Base-by-base conservation (phyloP, 1,284 basidiomycete genomes). In the Vanrija pseudolonga region DNA sequence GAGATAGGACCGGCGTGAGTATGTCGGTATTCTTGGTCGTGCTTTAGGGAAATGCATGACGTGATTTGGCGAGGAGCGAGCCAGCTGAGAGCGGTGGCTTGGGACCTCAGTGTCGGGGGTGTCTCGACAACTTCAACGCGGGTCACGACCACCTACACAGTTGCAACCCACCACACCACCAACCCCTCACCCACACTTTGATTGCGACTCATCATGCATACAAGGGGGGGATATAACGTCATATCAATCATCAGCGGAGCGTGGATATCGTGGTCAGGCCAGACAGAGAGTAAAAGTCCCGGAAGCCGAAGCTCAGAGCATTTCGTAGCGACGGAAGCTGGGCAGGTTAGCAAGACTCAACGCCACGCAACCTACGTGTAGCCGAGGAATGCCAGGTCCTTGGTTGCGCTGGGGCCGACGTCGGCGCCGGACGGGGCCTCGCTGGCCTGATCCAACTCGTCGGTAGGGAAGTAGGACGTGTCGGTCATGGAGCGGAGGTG, bases 301-400 rank as follows among this genome's bases (percentile, higher is more conserved):
- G 23, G 26, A 32, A 24, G 48, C 26, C 45, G 20, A n/a, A 24
- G 41, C 40, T 46, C 56, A 71, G 47, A 76, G 66, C 68, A 72
- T 71, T 58, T 76, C 73, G 66, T 76, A 76, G 41, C 73, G 60
- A 48, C 73, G 71, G 72, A 74, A 76, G 4, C 67, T 68, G 55
- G 26, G 9, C 14, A 26, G 45, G n/a, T 22, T 6, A 28, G 47
- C 20, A 22, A n/a, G n/a, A n/a, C n/a, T 24, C 32, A 36, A 26
- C 12, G 19, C 43, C 22, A 28, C 2, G 39, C 17, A 4, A 65
- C 67, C 55, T 61, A 72, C 65, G 75, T 78, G 65, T 80, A 93
- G 82, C 90, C 90, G 63, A 95, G 80, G 83, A 96, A 96, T 20
- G 93, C 92, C 51, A 96, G 81, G 76, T 94, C 89, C 75, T 93